Base-by-base conservation (phyloP, 108 stramenopile genomes). In the Epithemia pelagica region DNA sequence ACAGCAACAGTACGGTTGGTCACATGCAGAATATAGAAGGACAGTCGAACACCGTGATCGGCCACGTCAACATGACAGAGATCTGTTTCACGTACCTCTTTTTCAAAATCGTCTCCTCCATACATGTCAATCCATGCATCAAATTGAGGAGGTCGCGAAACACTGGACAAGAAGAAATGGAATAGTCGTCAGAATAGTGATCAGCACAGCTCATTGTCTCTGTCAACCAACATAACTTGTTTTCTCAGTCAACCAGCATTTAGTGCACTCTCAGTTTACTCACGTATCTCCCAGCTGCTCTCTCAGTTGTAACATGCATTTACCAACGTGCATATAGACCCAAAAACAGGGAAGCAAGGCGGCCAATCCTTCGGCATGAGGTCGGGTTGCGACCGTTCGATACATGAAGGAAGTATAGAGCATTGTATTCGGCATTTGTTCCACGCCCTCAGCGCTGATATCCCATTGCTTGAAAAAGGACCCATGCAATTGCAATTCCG, bases 121-220 rank as follows among this genome's bases (percentile, higher is more conserved):
- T 94, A 94, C 86, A 91, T 87, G 64, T 94, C 89, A 71, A 94
- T 94, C 92, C 92, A 94, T 10, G 86, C 86, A 78, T 94, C 90
- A 68, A 81, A 91, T 66, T 83, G 80, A 1, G 85, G 78, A 5
- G 70, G 68, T n/a, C 88, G 73, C 32, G 68, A 73, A 1, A 75
- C 74, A 54, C 71, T 74, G 28, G 24, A 58, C 10, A 60, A 8
- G 2, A 30, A 8, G 18, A 62, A 30, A 62, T 19, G 21, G 28
- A n/a, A n/a, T n/a, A 10, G 5, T 15, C 7, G 29, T 20, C 19
- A 20, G 23, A 61, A 19, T 61, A n/a, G 21, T 61, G 32, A 26
- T 10, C 24, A 58, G 2, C 22, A 28, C n/a, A n/a, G n/a, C n/a
- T n/a, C n/a, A n/a, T n/a, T n/a, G n/a, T n/a, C n/a, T n/a, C n/a